Percentiles rank a stretch among this genome's conserved stretches.
Evolutionary conservation across 805 yeast species (phyloP).

Genomic region (Lachancea waltii): DNA sequence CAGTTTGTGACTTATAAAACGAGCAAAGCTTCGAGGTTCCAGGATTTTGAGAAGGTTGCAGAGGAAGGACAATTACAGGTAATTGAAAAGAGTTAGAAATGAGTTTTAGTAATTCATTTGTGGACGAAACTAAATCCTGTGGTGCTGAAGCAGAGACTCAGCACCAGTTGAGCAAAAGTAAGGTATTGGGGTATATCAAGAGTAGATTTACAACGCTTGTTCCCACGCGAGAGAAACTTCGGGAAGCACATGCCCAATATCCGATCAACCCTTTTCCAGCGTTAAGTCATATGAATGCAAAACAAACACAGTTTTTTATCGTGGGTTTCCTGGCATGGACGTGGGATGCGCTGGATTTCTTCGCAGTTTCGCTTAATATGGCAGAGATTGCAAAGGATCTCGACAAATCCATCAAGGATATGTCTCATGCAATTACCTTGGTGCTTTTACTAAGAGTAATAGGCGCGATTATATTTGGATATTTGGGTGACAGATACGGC

Average conservation of each 20-base stretch:
- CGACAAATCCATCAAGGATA: slow-evolving; percentile 38
- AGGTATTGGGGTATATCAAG: slow-evolving; percentile 29
- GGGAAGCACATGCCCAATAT: slow-evolving; percentile 32
- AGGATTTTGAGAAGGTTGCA: too few species aligned
- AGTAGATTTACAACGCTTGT: slow-evolving; percentile 47
- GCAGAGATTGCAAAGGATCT: slow-evolving; percentile 45
- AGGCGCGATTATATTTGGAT: slow-evolving; percentile 64
- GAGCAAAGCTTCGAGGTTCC: too few species aligned
- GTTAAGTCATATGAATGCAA: slow-evolving; percentile 40
- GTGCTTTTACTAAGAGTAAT: slow-evolving; percentile 66
- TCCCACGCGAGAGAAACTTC: slow-evolving; percentile 39
- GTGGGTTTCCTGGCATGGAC: slow-evolving; percentile 64
- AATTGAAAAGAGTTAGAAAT: neutral
- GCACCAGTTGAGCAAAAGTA: slow-evolving; percentile 6
- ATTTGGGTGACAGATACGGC: slow-evolving; percentile 56
- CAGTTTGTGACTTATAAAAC: too few species aligned
- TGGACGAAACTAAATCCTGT: too few species aligned
- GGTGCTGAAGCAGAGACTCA: slow-evolving; percentile 9
- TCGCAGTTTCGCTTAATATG: slow-evolving; percentile 54
- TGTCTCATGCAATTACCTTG: slow-evolving; percentile 69
- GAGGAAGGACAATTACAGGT: too few species aligned
- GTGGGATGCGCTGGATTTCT: slow-evolving; percentile 68
- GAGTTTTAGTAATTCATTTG: too few species aligned
- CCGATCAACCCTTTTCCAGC: slow-evolving; percentile 59
- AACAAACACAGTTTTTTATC: slow-evolving; percentile 43